Evolutionary conservation across 2,329 filamentous ascomycete genomes (phyloP), one percentile per base, ranked within the genome.

Genomic region (Xenoacremonium recifei): DNA sequence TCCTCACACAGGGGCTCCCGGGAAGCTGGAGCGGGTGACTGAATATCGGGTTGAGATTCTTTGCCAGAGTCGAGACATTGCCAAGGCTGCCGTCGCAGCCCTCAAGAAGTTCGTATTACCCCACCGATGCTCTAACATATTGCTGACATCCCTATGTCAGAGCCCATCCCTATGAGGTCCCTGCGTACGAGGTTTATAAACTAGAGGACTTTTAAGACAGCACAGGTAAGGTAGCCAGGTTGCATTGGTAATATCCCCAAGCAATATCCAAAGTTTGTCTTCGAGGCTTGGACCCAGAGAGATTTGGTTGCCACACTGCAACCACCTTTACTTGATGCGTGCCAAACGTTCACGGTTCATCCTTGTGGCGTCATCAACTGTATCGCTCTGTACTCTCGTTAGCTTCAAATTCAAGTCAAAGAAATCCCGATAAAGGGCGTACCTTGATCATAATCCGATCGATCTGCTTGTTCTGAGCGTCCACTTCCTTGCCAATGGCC

Each of bases 401-500:
- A n/a, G n/a, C n/a, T n/a, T n/a, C n/a, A n/a, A n/a, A n/a, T n/a
- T n/a, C n/a, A n/a, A n/a, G n/a, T n/a, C n/a, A n/a, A n/a, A n/a
- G n/a, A n/a, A n/a, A n/a, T n/a, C n/a, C n/a, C n/a, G n/a, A n/a
- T n/a, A n/a, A n/a, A 35, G 37, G 10, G 42, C 72, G 60, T 68
- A 87, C 87, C 85, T 95, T 95, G 52, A 72, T 72, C 51, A 79
- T 87, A 60, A 96, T 89, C 45, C 83, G 77, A 48, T 87, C 84
- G 58, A 96, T 85, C 58, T 72, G 62, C 56, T 77, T 77, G 66
- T 95, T 95, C 70, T 95, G 87, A 44, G 77, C 70, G 47, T 89
- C 83, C 18, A 93, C 76, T 62, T 93, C 88, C 35, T 78, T 72
- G 35, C 84, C 85, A 59, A 89, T 91, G 34, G 85, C 87, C 52